Conservation (phyloP, 257 asterid genomes). For the Thymus quinquecostatus region DNA sequence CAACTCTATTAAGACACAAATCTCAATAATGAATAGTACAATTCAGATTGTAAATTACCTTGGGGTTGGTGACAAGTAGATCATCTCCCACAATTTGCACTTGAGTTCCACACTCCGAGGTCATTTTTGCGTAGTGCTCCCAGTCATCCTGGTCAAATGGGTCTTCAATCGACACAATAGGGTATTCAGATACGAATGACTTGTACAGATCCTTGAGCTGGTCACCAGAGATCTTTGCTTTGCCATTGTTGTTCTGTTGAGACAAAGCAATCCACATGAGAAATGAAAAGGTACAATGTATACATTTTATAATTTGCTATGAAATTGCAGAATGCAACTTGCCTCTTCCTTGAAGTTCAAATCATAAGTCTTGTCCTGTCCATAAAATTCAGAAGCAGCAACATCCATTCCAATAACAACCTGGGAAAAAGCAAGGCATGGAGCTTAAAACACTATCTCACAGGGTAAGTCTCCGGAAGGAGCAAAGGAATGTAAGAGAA, state of each 20-base stretch:
- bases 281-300: neutral
- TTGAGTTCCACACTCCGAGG: conserved; percentile 72
- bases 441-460: neutral
- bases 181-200: conserved; percentile 80
- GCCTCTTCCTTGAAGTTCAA: conserved; percentile 98
- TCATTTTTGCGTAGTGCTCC: conserved; percentile 80
- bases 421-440: conserved; percentile 36
- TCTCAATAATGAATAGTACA: neutral
- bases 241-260: conserved; percentile 79
- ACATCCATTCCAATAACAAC: conserved; percentile 99
- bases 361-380: conserved; percentile 75
- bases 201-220: conserved; percentile 92
- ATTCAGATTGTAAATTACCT: conserved; percentile 44
- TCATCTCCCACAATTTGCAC: conserved; percentile 99
- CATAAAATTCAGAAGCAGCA: conserved; percentile 97
- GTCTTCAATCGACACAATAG: conserved; percentile 93
- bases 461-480: neutral
- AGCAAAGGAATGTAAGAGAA: neutral
- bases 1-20: neutral
- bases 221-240: conserved; percentile 84
- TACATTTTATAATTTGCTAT: neutral
- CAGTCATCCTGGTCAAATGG: conserved; percentile 99
- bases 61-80: conserved; percentile 94
- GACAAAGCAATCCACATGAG: conserved; percentile 4
- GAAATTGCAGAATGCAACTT: conserved; percentile 20